A percentile compares a stretch with the other conserved stretches of the same genome.
phyloP scores from a whole-genome alignment of 352 stramenopile genomes.

The Globisporangium orthogonon region DNA sequence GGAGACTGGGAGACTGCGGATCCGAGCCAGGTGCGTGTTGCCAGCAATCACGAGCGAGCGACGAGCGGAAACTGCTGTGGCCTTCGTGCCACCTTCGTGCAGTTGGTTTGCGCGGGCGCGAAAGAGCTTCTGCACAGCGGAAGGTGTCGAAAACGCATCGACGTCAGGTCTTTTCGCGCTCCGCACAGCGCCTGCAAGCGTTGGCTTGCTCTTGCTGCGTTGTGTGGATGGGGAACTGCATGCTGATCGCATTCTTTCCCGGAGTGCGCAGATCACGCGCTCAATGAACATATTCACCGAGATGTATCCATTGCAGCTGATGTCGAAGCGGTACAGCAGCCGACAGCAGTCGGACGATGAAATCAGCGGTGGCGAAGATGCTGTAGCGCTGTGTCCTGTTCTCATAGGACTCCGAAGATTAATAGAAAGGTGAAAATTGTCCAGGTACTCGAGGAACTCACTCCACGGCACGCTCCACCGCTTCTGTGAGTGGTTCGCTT shows the following conservation, averaged over 20 bases:
- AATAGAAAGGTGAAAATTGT: constrained; percentile 17
- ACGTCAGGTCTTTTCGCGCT: constrained; percentile 23
- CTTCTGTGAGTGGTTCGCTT: background rate
- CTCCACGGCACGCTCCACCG: constrained; percentile 12
- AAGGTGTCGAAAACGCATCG: constrained; percentile 28
- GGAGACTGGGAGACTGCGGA: constrained; percentile 36
- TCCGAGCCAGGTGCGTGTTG: constrained; percentile 30
- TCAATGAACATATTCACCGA: constrained; percentile 12
- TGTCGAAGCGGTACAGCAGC: constrained; percentile 39
- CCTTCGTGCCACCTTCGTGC: background rate
- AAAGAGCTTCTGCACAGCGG: constrained; percentile 37
- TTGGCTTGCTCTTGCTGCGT: background rate
- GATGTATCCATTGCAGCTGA: constrained; percentile 19
- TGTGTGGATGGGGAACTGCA: background rate
- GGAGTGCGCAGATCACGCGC: constrained; percentile 10
- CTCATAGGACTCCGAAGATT: background rate
- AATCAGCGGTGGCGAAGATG: constrained; percentile 1
- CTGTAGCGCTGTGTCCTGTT: background rate
- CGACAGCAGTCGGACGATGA: constrained; percentile 21
- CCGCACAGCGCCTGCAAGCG: constrained; percentile 12
- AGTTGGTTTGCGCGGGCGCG: constrained; percentile 12
- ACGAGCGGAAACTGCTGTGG: background rate
- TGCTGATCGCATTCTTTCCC: background rate
- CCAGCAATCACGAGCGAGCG: constrained; percentile 18
- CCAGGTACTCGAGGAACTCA: constrained; percentile 19